These are phyloP conservation scores for Trichomonas tenax DNA, from an alignment of 208 protist species.

Conservation along the genomic window DNA sequence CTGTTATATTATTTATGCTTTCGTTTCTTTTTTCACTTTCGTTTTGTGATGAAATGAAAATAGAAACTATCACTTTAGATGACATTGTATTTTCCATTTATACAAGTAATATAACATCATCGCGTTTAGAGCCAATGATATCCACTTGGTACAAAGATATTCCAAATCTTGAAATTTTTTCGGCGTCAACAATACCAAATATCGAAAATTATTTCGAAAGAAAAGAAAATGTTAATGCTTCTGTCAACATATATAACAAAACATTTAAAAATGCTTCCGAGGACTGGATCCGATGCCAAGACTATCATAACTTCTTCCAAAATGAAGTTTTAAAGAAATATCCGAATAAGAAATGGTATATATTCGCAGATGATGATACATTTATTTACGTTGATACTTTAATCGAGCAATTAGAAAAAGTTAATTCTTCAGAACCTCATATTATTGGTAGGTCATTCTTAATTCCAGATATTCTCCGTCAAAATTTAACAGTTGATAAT, in stretches of 20 bases:
- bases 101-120: background rate
- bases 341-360: background rate
- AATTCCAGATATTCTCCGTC: background rate
- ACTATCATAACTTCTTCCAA: background rate
- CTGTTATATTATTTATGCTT: background rate
- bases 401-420: background rate
- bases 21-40: background rate
- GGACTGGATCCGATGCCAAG: background rate
- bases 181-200: background rate
- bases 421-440: background rate
- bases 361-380: background rate
- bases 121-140: background rate
- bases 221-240: background rate
- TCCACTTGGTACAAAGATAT: background rate
- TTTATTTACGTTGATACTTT: background rate
- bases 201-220: background rate
- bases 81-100: background rate
- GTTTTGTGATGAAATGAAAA: background rate
- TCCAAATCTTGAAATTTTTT: background rate
- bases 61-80: background rate
- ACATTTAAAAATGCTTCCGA: background rate
- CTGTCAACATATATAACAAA: background rate
- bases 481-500: background rate
- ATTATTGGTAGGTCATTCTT: background rate
- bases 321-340: background rate